Percentiles rank a stretch among this genome's conserved stretches.
These are phyloP conservation scores for Chionographis japonica DNA, from an alignment of 106 monocot genomes.

Conservation along the genomic window DNA sequence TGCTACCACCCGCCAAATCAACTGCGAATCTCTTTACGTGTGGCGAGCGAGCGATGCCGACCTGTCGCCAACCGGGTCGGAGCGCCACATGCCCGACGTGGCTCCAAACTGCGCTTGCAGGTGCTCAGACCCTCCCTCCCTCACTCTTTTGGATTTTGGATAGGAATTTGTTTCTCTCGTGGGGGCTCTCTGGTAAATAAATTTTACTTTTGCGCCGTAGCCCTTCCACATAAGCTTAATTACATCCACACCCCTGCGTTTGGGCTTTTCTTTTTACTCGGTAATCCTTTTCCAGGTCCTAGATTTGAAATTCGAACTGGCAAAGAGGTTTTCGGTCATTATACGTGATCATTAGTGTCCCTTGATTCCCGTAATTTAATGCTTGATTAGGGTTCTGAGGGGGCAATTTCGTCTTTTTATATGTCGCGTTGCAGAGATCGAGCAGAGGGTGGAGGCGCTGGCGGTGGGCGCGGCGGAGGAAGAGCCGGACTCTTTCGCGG, in stretches of 20 bases:
- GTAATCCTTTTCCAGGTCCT: no score
- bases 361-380: no score
- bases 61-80: slow-evolving; percentile 16
- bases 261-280: no score
- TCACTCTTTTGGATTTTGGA: background rate
- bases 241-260: no score
- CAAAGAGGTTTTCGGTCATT: background rate
- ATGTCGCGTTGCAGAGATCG: slow-evolving; percentile 43
- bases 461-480: slow-evolving; percentile 21
- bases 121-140: slow-evolving; percentile 1
- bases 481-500: slow-evolving; percentile 65
- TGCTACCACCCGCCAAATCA: no score
- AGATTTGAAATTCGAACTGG: no score
- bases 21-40: no score
- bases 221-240: no score
- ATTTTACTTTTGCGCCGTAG: no score
- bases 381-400: background rate
- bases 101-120: slow-evolving; percentile 49
- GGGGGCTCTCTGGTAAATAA: no score
- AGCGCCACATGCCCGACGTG: slow-evolving; percentile 44
- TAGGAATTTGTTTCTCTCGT: background rate
- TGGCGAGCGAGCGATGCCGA: background rate
- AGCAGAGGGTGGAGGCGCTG: slow-evolving; percentile 54
- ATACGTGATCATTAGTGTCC: background rate
- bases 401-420: background rate